Percentiles rank a stretch among this genome's conserved stretches.
Evolutionary conservation across 106 monocot genomes (phyloP).

Genomic region (Allium cepa): DNA sequence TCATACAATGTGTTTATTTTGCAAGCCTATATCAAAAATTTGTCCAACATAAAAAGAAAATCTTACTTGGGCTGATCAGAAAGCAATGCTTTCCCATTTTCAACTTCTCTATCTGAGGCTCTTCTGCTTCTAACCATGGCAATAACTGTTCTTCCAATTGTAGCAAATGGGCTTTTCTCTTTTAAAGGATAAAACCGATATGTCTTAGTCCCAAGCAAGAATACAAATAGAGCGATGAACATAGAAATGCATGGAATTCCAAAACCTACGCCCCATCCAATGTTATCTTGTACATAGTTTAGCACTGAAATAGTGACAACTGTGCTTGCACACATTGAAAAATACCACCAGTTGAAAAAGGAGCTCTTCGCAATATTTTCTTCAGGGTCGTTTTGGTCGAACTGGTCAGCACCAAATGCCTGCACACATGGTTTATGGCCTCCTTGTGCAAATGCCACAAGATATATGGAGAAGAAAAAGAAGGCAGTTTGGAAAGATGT

Average conservation of each 20-base stretch:
- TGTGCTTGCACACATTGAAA: constrained; percentile 21
- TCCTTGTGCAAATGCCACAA: constrained; percentile 64
- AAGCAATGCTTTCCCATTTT: background rate
- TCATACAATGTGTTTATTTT: no score
- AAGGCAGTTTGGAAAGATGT: constrained; percentile 21
- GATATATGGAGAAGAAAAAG: constrained; percentile 62
- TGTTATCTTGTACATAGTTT: constrained; percentile 64
- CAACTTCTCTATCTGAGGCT: background rate
- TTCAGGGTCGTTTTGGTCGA: constrained; percentile 50
- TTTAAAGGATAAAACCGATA: constrained; percentile 38
- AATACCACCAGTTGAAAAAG: constrained; percentile 92
- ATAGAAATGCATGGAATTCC: constrained; percentile 57
- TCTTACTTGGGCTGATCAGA: constrained; percentile 9
- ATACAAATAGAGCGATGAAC: constrained; percentile 35
- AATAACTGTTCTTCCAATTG: constrained; percentile 23
- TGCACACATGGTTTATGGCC: constrained; percentile 71
- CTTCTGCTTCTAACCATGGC: constrained; percentile 1
- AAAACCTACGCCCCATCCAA: constrained; percentile 74
- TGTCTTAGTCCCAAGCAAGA: constrained; percentile 51
- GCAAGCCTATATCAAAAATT: no score
- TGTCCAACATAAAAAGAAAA: background rate
- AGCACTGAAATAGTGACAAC: constrained; percentile 20
- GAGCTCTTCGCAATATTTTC: constrained; percentile 44
- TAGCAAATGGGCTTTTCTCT: constrained; percentile 24
- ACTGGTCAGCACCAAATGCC: constrained; percentile 90